Conservation (phyloP, 2,329 filamentous ascomycete species). For the Pseudogymnoascus verrucosus region DNA sequence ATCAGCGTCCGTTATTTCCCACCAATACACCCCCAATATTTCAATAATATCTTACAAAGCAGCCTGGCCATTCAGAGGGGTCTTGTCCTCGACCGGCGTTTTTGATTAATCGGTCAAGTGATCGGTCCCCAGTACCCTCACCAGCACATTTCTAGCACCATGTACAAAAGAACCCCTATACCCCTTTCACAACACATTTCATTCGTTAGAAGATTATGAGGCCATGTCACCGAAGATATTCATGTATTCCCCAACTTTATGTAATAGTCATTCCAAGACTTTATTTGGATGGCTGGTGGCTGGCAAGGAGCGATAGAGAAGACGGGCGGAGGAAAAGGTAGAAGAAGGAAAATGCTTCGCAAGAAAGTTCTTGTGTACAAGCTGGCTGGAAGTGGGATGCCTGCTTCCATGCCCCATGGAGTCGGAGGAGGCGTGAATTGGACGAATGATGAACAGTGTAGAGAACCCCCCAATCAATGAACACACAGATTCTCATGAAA, state of each 20-base stretch:
- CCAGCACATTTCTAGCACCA: slow-evolving; percentile 7
- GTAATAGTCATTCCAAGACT: slow-evolving; percentile 12
- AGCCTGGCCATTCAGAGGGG: slow-evolving; percentile 25
- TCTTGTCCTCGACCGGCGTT: slow-evolving; percentile 29
- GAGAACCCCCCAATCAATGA: slow-evolving; percentile 10
- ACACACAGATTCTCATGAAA: slow-evolving; percentile 5
- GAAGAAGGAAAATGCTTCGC: not conserved
- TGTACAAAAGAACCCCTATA: slow-evolving; percentile 10
- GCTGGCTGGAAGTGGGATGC: not conserved
- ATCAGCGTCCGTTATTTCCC: slow-evolving; percentile 10
- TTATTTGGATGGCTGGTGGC: slow-evolving; percentile 12
- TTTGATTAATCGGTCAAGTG: slow-evolving; percentile 19
- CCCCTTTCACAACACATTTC: slow-evolving; percentile 10
- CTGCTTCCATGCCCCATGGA: not conserved
- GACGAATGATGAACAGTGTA: slow-evolving; percentile 8
- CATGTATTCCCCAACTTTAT: slow-evolving; percentile 13
- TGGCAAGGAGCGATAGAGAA: slow-evolving; percentile 8
- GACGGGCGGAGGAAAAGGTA: not conserved
- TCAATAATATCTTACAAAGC: slow-evolving; percentile 11
- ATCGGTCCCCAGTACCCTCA: slow-evolving; percentile 13
- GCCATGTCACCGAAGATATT: slow-evolving; percentile 14
- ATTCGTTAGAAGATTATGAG: slow-evolving; percentile 10
- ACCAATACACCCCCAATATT: slow-evolving; percentile 1
- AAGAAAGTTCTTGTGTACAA: slow-evolving; percentile 8
- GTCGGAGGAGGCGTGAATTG: slow-evolving; percentile 8